phyloP scores from a whole-genome alignment of 768 basidiomycete genomes.

The Ramaria sp. region DNA sequence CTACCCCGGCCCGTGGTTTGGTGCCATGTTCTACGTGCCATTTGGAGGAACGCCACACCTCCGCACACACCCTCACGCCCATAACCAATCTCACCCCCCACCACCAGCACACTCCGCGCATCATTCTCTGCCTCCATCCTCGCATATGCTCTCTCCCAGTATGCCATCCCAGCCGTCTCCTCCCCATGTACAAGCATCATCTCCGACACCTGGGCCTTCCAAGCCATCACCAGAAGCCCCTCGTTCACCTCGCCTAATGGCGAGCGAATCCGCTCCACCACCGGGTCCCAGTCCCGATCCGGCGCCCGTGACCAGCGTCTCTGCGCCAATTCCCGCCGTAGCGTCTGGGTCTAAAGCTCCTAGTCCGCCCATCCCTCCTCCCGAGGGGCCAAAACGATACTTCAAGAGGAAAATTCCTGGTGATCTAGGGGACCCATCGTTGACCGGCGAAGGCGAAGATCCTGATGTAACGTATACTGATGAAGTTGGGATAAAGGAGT shows the following conservation, averaged over 20 bases:
- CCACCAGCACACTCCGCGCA: neutral
- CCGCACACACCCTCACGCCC: neutral
- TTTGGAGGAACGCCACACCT: too few species aligned
- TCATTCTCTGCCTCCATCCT: neutral
- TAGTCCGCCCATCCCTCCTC: neutral
- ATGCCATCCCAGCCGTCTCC: neutral
- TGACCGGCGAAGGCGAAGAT: neutral
- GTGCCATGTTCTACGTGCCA: too few species aligned
- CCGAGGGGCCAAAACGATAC: constrained; percentile 1
- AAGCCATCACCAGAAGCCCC: neutral
- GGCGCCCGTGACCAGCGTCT: neutral
- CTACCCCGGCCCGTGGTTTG: neutral
- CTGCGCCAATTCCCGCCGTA: neutral
- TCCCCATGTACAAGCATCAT: neutral
- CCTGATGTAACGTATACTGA: constrained; percentile 4
- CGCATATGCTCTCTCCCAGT: neutral
- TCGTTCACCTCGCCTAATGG: neutral
- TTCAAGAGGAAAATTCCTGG: neutral
- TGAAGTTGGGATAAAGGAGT: constrained; percentile 5
- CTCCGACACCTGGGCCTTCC: neutral
- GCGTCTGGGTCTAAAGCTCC: neutral
- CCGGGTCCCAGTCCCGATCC: neutral
- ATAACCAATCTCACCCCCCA: neutral
- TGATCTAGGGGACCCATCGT: too few species aligned
- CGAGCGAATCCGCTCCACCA: neutral